Base-by-base conservation (phyloP, 257 asterid genomes). In the Primulina tabacum region DNA sequence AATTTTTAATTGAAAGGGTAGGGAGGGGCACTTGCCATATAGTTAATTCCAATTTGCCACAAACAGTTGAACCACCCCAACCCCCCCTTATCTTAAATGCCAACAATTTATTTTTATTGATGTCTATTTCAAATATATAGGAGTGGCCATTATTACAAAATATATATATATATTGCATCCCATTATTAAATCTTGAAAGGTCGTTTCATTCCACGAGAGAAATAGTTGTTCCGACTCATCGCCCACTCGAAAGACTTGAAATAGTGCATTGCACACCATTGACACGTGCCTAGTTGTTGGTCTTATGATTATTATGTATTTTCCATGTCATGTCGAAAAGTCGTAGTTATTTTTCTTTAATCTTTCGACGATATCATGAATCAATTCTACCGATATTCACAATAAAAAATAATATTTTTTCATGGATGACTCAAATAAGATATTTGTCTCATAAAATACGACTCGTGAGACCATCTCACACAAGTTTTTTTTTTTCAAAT, bases 71-170 rank as follows among this genome's bases (percentile, higher is more conserved):
- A 16, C 12, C 20, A 34, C 35, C 8, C 63, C 55, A 20, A 59
- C 60, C 32, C 29, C 7, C 14, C 43, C 62, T 17, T 21, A 55
- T 7, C 12, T 20, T 64, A 20, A 60, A 78, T 64, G 67, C 69
- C 18, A 35, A 28, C 29, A 60, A 14, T 32, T 43, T 43, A 43
- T 50, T 50, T 50, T 9, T 55, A 69, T 62, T 37, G 10, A 74
- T 67, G 67, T 67, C 32, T 28, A 70, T 14, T 29, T 50, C 53
- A 24, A 43, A 47, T 43, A 20, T 66, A 24, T 59, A 57, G 30
- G 64, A 69, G 82, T 77, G 75, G 62, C 50, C 62, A 43, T 29
- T 60, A 61, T 28, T 43, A 12, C 20, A 29, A 70, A 28, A 21
- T 0, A n/a, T n/a, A n/a, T n/a, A n/a, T 37, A 50, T 50, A 16